Evolutionary conservation across 1,139 yeast genomes (phyloP).

Genomic region (Pichia norvegensis): DNA sequence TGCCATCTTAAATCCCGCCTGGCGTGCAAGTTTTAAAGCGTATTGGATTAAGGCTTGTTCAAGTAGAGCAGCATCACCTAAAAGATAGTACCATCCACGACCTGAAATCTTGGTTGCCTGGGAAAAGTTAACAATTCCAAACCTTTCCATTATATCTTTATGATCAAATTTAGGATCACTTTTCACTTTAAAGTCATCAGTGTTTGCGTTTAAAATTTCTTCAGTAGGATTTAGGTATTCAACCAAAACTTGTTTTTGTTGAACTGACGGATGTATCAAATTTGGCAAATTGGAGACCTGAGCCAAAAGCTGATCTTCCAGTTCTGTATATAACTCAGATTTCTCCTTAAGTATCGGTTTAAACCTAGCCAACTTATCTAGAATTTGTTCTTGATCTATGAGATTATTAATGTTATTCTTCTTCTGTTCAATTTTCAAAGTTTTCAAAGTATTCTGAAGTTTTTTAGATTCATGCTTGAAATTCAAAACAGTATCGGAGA

Average conservation of each 20-base stretch:
- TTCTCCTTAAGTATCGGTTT: slow-evolving; percentile 25
- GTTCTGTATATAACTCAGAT: slow-evolving; percentile 27
- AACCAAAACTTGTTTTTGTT: slow-evolving; percentile 40
- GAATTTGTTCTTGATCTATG: slow-evolving; percentile 7
- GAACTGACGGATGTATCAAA: slow-evolving; percentile 46
- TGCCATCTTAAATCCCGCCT: slow-evolving; percentile 60
- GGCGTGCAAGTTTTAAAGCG: slow-evolving; percentile 59
- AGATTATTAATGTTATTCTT: slow-evolving; percentile 9
- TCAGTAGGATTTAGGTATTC: slow-evolving; percentile 42
- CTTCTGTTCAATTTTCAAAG: slow-evolving; percentile 15
- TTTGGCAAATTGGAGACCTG: slow-evolving; percentile 62
- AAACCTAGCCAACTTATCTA: slow-evolving; percentile 14
- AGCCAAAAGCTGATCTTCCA: slow-evolving; percentile 34
- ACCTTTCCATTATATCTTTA: slow-evolving; percentile 50
- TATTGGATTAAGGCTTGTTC: slow-evolving; percentile 88
- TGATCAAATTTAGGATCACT: slow-evolving; percentile 42
- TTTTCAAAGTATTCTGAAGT: slow-evolving; percentile 15
- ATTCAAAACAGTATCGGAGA: slow-evolving; percentile 11
- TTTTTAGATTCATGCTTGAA: slow-evolving; percentile 18
- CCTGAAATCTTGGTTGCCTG: slow-evolving; percentile 76
- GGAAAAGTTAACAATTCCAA: slow-evolving; percentile 61
- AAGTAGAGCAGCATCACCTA: slow-evolving; percentile 79
- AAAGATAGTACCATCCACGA: slow-evolving; percentile 77
- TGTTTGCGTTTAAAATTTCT: slow-evolving; percentile 10
- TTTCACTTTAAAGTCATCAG: slow-evolving; percentile 15